Evolutionary conservation across 768 basidiomycete species (phyloP).

Genomic region (Boletus rubescentipes): DNA sequence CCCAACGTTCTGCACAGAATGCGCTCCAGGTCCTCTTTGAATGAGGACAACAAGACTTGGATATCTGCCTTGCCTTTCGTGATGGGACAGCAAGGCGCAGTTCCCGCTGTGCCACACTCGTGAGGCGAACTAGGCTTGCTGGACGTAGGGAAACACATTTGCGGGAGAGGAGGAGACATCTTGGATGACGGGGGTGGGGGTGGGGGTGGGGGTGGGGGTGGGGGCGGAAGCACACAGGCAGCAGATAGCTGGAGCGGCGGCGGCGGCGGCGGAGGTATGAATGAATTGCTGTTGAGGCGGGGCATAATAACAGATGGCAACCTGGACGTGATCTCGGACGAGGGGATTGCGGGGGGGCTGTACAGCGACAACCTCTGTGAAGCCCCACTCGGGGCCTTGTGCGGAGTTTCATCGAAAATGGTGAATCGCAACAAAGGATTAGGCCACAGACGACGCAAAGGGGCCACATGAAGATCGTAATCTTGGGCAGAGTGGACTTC

Average conservation of each 20-base stretch:
- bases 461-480: constrained; percentile 50
- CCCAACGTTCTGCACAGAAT: constrained; percentile 42
- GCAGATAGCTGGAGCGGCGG: constrained; percentile 22
- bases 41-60: constrained; percentile 44
- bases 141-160: not conserved
- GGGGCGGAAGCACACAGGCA: constrained; percentile 10
- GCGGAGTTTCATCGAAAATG: constrained; percentile 51
- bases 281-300: not conserved
- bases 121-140: not conserved
- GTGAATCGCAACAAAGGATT: constrained; percentile 63
- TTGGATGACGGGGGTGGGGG: constrained; percentile 17
- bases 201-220: constrained; percentile 14
- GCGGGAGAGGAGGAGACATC: not conserved
- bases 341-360: not conserved
- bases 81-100: constrained; percentile 42
- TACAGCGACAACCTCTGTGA: constrained; percentile 9
- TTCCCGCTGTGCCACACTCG: not conserved
- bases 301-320: not conserved
- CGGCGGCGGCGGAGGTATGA: constrained; percentile 17
- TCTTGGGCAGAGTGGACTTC: constrained; percentile 60
- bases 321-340: not conserved
- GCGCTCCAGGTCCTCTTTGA: constrained; percentile 53
- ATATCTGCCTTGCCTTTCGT: constrained; percentile 51
- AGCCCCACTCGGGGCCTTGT: constrained; percentile 31
- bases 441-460: constrained; percentile 53